phyloP scores from a whole-genome alignment of 176 grass and related monocot genomes.

The Triticum monococcum region DNA sequence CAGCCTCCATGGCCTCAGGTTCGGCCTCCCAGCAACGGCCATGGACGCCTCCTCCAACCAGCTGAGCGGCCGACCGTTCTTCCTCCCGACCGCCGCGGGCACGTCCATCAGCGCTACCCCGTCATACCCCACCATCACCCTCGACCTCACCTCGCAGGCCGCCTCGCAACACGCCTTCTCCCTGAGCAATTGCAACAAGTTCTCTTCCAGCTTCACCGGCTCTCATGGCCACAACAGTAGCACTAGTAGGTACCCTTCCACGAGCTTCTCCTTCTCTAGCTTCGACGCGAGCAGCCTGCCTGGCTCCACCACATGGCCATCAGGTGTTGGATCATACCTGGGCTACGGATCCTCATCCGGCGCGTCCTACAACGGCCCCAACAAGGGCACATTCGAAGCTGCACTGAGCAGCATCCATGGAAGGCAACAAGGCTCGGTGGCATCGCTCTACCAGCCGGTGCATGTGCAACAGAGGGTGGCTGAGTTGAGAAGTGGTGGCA shows the following conservation, averaged over 20 bases:
- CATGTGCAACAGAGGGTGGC: conserved; percentile 29
- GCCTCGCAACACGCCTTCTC: conserved; percentile 39
- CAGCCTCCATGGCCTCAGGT: conserved; percentile 31
- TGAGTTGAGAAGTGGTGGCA: neutral
- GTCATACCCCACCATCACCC: conserved; percentile 77
- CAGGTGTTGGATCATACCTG: conserved; percentile 21
- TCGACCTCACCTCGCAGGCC: conserved; percentile 73
- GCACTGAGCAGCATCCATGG: conserved; percentile 28
- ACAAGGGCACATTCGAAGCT: conserved; percentile 23
- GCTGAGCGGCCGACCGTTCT: conserved; percentile 7
- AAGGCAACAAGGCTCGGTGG: conserved; percentile 12
- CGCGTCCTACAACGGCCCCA: conserved; percentile 19
- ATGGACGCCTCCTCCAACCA: neutral
- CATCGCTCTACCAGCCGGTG: conserved; percentile 29
- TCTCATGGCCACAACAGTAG: neutral
- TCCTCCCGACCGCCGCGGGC: conserved; percentile 41
- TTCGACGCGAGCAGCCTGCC: conserved; percentile 35
- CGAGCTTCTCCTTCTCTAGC: conserved; percentile 72
- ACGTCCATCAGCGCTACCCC: conserved; percentile 56
- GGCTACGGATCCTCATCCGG: conserved; percentile 34
- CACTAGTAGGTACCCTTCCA: conserved; percentile 50
- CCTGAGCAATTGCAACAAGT: conserved; percentile 34
- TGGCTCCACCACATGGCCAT: conserved; percentile 34
- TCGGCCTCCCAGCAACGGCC: conserved; percentile 22
- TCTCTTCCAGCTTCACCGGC: conserved; percentile 26